Base-by-base conservation (phyloP, 139 green algal genomes). In the Edaphochlamys debaryana region DNA sequence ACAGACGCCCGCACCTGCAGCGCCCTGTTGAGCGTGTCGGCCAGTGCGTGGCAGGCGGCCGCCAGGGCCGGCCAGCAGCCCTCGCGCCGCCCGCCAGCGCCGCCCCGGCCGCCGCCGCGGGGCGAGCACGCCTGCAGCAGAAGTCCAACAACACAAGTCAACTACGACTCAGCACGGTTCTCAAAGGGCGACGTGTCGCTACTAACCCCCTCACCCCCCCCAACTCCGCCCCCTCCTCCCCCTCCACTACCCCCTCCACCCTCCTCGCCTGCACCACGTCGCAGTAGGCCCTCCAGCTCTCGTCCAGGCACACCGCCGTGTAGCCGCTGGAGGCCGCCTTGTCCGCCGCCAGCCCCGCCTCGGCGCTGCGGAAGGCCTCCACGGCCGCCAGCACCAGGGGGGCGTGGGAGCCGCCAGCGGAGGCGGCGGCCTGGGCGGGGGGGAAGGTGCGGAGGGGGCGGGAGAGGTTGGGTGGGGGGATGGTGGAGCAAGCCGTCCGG, bases 301-400 rank as follows among this genome's bases (percentile, higher is more conserved):
- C 87, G 4, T 89, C 83, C 71, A 91, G 86, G 29, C 71, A 80
- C 19, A 93, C 79, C 40, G 81, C 84, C 1, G 87, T 90, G 85
- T 93, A 91, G 64, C 89, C 87, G 25, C 72, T 76, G 37, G 73
- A 56, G 27, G 85, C 81, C 66, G 85, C 81, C 69, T 89, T 90
- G 67, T 91, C 81, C 9, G 60, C 54, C 19, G 89, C 89, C 37
- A 79, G 72, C 25, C 67, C 89, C 37, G 74, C 52, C 52, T 87
- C 82, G 0, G 82, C 82, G 20, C 23, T n/a, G 19, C 67, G 67
- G 67, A 87, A 87, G 67, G 54, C 73, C 67, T 87, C 82, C 50
- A 87, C 74, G 2, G 56, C 54, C 8, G 82, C 67, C 17, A 67
- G 40, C 66, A 79, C 74, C 13, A 83, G 22, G 34, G 56, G 40